A percentile compares a stretch with the other conserved stretches of the same genome.
Conservation (phyloP, 164 flowering plant genomes). For the Piper longum region DNA sequence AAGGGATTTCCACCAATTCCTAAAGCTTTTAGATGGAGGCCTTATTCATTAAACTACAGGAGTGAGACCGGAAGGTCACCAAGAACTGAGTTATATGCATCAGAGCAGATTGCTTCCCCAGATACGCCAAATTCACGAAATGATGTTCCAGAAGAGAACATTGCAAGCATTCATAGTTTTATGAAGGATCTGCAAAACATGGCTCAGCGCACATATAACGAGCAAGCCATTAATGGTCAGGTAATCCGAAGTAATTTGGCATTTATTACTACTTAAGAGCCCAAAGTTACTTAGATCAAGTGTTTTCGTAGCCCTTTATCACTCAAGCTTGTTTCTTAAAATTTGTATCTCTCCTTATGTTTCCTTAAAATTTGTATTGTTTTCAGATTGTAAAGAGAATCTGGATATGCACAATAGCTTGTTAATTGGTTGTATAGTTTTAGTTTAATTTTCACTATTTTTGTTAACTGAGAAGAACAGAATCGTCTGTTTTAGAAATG, state of each 20-base stretch:
- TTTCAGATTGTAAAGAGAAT: no score
- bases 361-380: no score
- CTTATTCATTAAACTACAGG: slow-evolving; percentile 16
- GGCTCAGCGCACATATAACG: slow-evolving; percentile 54
- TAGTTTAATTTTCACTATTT: no score
- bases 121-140: slow-evolving; percentile 16
- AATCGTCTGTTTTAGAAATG: no score
- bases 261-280: not conserved
- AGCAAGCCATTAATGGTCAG: slow-evolving; percentile 40
- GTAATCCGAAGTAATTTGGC: slow-evolving; percentile 13
- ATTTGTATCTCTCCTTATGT: not conserved
- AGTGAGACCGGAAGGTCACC: slow-evolving; percentile 15
- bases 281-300: not conserved
- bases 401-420: no score
- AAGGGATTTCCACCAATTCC: slow-evolving; percentile 31
- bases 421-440: no score
- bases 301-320: not conserved
- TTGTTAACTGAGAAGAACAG: no score
- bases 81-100: slow-evolving; percentile 22
- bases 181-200: slow-evolving; percentile 71
- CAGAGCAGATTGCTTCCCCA: slow-evolving; percentile 13
- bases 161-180: slow-evolving; percentile 62
- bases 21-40: slow-evolving; percentile 9
- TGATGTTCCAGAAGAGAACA: slow-evolving; percentile 43
- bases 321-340: not conserved